Evolutionary conservation across 2,329 filamentous ascomycete genomes (phyloP), one percentile per base, ranked within the genome.

Genomic region (Clonostachys rosea): DNA sequence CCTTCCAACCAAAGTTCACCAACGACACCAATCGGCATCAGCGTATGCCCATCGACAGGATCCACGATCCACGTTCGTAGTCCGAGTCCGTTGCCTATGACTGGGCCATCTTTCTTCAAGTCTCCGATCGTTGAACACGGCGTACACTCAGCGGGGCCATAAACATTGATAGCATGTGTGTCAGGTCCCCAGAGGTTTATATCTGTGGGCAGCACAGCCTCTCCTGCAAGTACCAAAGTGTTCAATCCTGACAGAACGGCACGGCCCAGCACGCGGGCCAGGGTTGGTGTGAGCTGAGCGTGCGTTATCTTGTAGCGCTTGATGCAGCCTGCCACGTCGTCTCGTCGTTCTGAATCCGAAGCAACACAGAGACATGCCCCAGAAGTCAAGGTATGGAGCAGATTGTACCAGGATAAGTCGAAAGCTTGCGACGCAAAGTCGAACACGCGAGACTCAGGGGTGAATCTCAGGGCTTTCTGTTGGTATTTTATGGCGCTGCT

Each of bases 1-100:
- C 91, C 91, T 14, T 89, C 90, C 61, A 95, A 94, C 58, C 87
- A 94, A 6, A 95, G 73, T 61, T 96, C 91, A 12, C 91, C 91
- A 16, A 89, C 71, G 50, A 81, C 85, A 3, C 90, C 89, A 9
- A 61, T 43, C 0, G 62, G 58, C 4, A 55, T 42, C 8, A 64
- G 54, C 5, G 39, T 36, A n/a, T 56, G 36, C 40, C 53, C 47
- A 34, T 62, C 50, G 5, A 48, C 42, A 4, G 67, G 57, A 33
- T 73, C 65, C 6, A 70, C 68, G 34, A 75, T 56, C 70, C 70
- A 74, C 1, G 44, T 49, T 3, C 46, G 46, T 6, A 37, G 16
- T 3, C 50, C 53, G 9, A 43, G 43, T 2, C 3, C 51, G 4
- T 47, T 50, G 2, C 55, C 54, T 13, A 54, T 52, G 3, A n/a